A percentile compares a stretch with the other conserved stretches of the same genome.
phyloP scores from a whole-genome alignment of 2,329 filamentous ascomycete species.

The Aspergillus pseudotamarii region DNA sequence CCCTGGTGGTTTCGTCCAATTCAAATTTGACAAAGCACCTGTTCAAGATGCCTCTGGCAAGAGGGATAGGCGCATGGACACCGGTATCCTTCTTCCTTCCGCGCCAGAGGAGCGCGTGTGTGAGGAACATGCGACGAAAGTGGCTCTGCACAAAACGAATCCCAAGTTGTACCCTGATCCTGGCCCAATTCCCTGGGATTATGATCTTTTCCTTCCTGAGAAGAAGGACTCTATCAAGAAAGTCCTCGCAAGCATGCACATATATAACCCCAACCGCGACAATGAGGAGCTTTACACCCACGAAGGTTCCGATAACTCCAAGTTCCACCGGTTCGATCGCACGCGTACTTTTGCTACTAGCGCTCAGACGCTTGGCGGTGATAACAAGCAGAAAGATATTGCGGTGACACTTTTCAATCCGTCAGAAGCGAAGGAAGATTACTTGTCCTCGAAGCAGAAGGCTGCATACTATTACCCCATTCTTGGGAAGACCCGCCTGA shows the following conservation, averaged over 20 bases:
- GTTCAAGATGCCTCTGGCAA: slow-evolving; percentile 49
- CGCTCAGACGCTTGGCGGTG: slow-evolving; percentile 54
- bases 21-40: slow-evolving; percentile 65
- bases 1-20: slow-evolving; percentile 60
- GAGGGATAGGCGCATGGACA: slow-evolving; percentile 63
- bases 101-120: slow-evolving; percentile 51
- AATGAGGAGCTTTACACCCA: slow-evolving; percentile 54
- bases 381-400: slow-evolving; percentile 59
- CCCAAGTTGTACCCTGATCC: slow-evolving; percentile 54
- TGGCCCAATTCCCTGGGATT: slow-evolving; percentile 58
- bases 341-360: slow-evolving; percentile 64
- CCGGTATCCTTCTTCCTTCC: slow-evolving; percentile 58
- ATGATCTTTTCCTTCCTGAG: slow-evolving; percentile 61
- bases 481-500: slow-evolving; percentile 58
- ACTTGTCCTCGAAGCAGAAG: slow-evolving; percentile 43
- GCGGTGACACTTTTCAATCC: slow-evolving; percentile 62
- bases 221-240: slow-evolving; percentile 50
- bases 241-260: slow-evolving; percentile 60
- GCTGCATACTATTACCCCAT: slow-evolving; percentile 67
- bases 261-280: slow-evolving; percentile 56
- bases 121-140: slow-evolving; percentile 52
- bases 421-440: slow-evolving; percentile 28
- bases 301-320: slow-evolving; percentile 45
- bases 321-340: slow-evolving; percentile 58
- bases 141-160: slow-evolving; percentile 52